Evolutionary conservation across 208 protist genomes (phyloP), one percentile per base, ranked within the genome.

Genomic region (Angomonas ambiguus): DNA sequence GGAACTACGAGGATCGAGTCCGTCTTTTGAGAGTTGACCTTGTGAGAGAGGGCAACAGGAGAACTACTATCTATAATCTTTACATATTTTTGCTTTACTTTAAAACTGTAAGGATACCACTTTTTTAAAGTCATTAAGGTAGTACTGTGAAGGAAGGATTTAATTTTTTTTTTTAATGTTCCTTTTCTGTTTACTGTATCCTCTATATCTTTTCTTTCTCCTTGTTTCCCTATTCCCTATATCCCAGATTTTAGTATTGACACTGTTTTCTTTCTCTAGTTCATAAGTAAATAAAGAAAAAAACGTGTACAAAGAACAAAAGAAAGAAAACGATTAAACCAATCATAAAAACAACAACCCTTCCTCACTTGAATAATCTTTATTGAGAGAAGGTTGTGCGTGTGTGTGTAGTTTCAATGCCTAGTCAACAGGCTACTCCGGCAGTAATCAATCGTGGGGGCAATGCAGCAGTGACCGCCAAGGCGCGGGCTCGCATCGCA

Each of bases 401-500:
- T n/a, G n/a, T n/a, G n/a, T n/a, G n/a, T n/a, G n/a, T n/a, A n/a
- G n/a, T n/a, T n/a, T n/a, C n/a, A n/a, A n/a, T n/a, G n/a, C n/a
- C n/a, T n/a, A n/a, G n/a, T n/a, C n/a, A n/a, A n/a, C n/a, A n/a
- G n/a, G n/a, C n/a, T 58, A 30, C 20, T 58, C 13, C 24, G 25
- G 32, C 31, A n/a, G 24, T 58, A 2, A 58, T 31, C 31, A 58
- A 24, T 34, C 28, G 25, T 16, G 25, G 25, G 6, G 25, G 2
- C 18, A 48, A 62, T 18, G 24, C 33, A 4, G 38, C 58, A 2
- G 31, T 35, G 20, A 81, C 69, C 27, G 69, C 64, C 49, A 75
- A 74, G 55, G 69, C 76, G 0, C 79, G 83, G 22, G 74, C 79
- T 13, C 72, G 78, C 24, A 80, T 82, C 1, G 83, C 75, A 8